A percentile compares a stretch with the other conserved stretches of the same genome.
These are phyloP conservation scores for Isochrysis galbana DNA, from an alignment of 78 protist genomes.

Conservation along the genomic window DNA sequence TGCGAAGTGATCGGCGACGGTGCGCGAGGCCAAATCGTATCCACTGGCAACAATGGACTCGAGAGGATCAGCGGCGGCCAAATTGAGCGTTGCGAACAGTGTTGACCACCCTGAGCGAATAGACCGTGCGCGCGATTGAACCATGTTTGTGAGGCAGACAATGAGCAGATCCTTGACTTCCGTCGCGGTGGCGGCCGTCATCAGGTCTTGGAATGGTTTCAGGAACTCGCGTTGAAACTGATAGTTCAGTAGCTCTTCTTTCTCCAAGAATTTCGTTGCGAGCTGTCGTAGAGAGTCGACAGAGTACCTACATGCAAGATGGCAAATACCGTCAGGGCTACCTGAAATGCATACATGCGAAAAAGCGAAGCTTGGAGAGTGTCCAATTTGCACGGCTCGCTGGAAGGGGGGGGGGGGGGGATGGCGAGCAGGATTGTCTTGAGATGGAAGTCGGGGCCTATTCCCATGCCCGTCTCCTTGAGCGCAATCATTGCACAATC, in stretches of 20 bases:
- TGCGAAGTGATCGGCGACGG: background rate
- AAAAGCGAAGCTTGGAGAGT: too few species aligned
- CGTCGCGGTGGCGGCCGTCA: conserved; percentile 29
- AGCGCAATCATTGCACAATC: too few species aligned
- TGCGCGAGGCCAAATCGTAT: background rate
- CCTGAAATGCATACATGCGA: too few species aligned
- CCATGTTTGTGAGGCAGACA: background rate
- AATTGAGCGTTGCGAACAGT: conserved; percentile 72
- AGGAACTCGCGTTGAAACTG: conserved; percentile 93
- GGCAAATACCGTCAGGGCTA: too few species aligned
- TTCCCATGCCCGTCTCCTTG: too few species aligned
- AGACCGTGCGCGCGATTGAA: background rate
- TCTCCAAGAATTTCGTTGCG: conserved; percentile 88
- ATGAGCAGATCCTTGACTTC: conserved; percentile 61
- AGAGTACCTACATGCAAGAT: too few species aligned
- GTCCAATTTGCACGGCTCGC: too few species aligned
- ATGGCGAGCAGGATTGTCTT: too few species aligned
- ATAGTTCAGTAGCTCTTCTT: conserved; percentile 78
- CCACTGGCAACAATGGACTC: background rate
- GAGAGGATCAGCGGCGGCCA: background rate
- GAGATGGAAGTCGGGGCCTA: too few species aligned
- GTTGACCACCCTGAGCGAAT: conserved; percentile 94
- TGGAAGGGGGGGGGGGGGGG: too few species aligned
- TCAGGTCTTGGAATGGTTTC: conserved; percentile 86
- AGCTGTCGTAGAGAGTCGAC: conserved; percentile 95